Base-by-base conservation (phyloP, 2,329 filamentous ascomycete genomes). In the Colletotrichum phormii region DNA sequence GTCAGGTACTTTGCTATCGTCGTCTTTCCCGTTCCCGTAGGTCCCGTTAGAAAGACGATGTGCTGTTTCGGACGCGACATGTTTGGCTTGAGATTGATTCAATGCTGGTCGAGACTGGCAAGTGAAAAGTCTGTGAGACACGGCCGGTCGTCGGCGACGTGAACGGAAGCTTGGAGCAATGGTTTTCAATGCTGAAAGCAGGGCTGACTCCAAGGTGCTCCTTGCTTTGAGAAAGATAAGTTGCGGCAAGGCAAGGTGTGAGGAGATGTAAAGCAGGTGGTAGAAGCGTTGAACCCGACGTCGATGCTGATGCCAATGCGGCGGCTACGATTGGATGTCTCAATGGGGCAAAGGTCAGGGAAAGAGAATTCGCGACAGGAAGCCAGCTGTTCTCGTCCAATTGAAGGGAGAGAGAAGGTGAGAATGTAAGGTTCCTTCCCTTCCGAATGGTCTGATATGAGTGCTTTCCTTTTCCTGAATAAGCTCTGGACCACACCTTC, bases 21-120 rank as follows among this genome's bases (percentile, higher is more conserved):
- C 57, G 88, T 90, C 81, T 91, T 91, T 57, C 89, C 89, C 75
- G 87, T 90, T 15, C 89, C 89, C 33, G 89, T 89, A 24, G 89
- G 89, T 2, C 89, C 89, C 2, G 89, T 90, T 59, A 91, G 83
- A 76, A 91, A 84, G 86, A 89, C 90, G 76, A 91, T 89, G 78
- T 90, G 89, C 74, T 73, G 62, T 59, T 71, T 66, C 63, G 67
- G 71, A 3, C 72, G 62, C 26, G 67, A 63, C 72, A 67, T 72
- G 42, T 22, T 54, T 64, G 24, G 22, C 33, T 42, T 57, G 31
- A 5, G 53, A 33, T 9, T 26, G 33, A 22, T n/a, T 33, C 33
- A 46, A 55, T 67, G 35, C 26, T 37, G 12, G 29, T 15, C 2
- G 18, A 42, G 37, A 42, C 7, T 24, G 18, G 54, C 29, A 12